phyloP scores from a whole-genome alignment of 1,284 basidiomycete genomes.

The Apiotrichum domesticum region DNA sequence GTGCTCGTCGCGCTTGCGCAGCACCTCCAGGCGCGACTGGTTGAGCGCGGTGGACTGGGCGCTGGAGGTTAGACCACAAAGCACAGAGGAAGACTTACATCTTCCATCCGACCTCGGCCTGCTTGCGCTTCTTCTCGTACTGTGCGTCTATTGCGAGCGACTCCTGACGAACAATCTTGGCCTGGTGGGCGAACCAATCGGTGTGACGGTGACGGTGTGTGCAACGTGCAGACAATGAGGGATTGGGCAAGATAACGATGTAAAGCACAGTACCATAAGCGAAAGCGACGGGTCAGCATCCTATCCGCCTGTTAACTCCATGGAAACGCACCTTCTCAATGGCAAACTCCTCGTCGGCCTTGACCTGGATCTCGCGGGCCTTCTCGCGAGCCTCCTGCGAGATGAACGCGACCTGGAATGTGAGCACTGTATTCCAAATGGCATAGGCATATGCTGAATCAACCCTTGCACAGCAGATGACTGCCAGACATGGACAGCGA shows the following conservation, averaged over 20 bases:
- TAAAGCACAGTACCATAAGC: not conserved
- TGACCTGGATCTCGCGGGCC: constrained; percentile 90
- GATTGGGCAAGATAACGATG: too few relatives aligned
- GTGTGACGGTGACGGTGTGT: too few relatives aligned
- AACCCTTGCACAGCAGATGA: too few relatives aligned
- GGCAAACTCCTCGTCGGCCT: constrained; percentile 94
- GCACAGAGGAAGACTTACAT: constrained; percentile 58
- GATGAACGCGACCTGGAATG: constrained; percentile 82
- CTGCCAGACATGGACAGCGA: too few relatives aligned
- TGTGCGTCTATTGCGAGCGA: constrained; percentile 83
- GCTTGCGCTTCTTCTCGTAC: constrained; percentile 90
- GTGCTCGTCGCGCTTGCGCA: constrained; percentile 88
- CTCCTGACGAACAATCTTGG: constrained; percentile 91
- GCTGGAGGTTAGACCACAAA: constrained; percentile 49
- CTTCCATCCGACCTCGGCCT: constrained; percentile 85
- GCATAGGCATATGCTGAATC: too few relatives aligned
- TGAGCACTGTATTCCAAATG: not conserved
- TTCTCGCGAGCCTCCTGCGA: constrained; percentile 95
- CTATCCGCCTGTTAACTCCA: not conserved
- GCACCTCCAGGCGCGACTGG: constrained; percentile 83
- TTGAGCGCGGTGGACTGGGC: constrained; percentile 94
- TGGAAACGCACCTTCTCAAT: constrained; percentile 73
- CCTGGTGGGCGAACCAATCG: constrained; percentile 51
- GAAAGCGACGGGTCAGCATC: not conserved
- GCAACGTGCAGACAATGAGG: not conserved